Evolutionary conservation across 2,329 filamentous ascomycete species (phyloP).

Genomic region (Penicillium sp.): DNA sequence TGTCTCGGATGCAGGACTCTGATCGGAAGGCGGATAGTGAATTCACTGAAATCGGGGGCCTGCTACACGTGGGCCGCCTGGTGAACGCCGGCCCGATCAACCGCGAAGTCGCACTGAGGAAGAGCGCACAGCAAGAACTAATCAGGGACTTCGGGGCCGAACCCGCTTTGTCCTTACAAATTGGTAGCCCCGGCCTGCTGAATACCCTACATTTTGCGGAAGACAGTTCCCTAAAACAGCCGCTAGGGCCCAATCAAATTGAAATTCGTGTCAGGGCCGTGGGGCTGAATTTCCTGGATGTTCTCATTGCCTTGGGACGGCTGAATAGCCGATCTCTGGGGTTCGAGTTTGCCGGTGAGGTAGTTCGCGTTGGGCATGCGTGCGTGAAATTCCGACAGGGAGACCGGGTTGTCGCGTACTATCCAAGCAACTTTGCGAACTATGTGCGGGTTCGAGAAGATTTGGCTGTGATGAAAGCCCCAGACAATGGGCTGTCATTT

Average conservation of each 20-base stretch:
- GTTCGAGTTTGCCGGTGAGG: constrained; percentile 1
- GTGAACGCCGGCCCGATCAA: neutral
- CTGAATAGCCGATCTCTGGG: constrained; percentile 1
- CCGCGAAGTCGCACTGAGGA: neutral
- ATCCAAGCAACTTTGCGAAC: neutral
- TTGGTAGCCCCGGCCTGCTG: neutral
- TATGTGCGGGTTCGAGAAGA: constrained; percentile 1
- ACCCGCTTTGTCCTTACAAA: neutral
- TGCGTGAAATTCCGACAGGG: neutral
- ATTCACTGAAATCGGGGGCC: neutral
- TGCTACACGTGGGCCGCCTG: neutral
- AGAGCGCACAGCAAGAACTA: neutral
- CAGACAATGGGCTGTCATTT: neutral
- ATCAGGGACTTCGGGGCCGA: neutral
- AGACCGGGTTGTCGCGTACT: neutral
- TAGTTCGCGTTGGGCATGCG: neutral
- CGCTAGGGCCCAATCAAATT: neutral
- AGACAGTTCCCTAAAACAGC: neutral
- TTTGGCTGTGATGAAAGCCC: neutral
- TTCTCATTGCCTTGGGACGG: constrained; percentile 8
- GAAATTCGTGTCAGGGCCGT: constrained; percentile 5
- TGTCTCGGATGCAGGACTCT: neutral
- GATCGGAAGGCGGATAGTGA: neutral
- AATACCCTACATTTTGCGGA: neutral
- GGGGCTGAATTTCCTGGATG: constrained; percentile 5